A percentile compares a stretch with the other conserved stretches of the same genome.
These are phyloP conservation scores for Fusarium sambucinum DNA, from an alignment of 2,329 filamentous ascomycete species.

Conservation along the genomic window DNA sequence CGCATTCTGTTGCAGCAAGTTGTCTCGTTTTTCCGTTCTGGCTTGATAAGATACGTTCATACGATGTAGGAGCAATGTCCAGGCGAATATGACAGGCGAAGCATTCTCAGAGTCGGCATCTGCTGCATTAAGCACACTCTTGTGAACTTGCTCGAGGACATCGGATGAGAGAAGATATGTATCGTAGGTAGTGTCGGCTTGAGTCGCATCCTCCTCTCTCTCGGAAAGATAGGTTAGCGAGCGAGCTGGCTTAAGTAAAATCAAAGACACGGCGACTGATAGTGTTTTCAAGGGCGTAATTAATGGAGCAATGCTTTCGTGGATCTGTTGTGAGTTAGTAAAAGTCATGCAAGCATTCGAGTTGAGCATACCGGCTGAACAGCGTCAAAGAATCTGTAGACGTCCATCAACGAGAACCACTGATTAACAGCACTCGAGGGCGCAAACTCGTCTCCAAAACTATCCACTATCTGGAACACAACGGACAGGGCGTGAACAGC, in stretches of 20 bases:
- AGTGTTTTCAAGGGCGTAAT: conserved; percentile 75
- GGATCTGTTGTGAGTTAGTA: conserved; percentile 49
- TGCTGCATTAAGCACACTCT: conserved; percentile 73
- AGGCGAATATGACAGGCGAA: conserved; percentile 81
- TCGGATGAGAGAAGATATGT: conserved; percentile 77
- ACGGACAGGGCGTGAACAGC: conserved; percentile 79
- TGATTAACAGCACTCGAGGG: conserved; percentile 69
- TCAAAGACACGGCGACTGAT: conserved; percentile 76
- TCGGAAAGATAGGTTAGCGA: conserved; percentile 61
- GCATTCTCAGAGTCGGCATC: conserved; percentile 70
- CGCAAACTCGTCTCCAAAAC: conserved; percentile 66
- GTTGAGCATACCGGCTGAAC: conserved; percentile 58
- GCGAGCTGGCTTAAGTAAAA: conserved; percentile 74
- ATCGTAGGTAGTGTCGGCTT: conserved; percentile 55
- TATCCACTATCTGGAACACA: conserved; percentile 77
- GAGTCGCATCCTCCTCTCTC: conserved; percentile 54
- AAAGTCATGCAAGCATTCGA: background rate
- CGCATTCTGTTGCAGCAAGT: conserved; percentile 69
- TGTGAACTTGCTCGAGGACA: conserved; percentile 79
- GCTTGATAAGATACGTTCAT: conserved; percentile 74
- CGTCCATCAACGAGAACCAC: conserved; percentile 81
- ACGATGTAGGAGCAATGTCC: conserved; percentile 80
- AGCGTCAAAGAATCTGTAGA: conserved; percentile 76
- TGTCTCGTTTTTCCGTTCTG: conserved; percentile 70
- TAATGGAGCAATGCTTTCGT: conserved; percentile 62